phyloP scores from a whole-genome alignment of 2,329 filamentous ascomycete genomes.

The Neoscytalidium dimidiatum region DNA sequence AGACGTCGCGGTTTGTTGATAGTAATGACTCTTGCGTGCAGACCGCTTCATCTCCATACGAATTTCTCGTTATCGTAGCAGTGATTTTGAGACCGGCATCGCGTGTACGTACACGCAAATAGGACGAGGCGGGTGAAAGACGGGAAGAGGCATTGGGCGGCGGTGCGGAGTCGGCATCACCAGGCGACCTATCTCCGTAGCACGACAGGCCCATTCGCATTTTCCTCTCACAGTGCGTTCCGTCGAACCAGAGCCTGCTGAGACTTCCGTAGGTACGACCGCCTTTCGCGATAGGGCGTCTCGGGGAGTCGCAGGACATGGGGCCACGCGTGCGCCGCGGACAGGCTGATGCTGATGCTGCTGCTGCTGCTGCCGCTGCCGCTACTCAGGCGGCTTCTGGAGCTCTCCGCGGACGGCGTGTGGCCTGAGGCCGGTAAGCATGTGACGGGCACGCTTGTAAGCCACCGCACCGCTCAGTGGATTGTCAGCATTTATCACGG shows the following conservation, averaged over 20 bases:
- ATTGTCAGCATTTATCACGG: no score
- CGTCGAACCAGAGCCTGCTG: neutral
- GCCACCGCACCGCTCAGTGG: no score
- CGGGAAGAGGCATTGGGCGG: neutral
- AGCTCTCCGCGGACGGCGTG: neutral
- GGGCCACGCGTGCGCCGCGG: slow-evolving; percentile 5
- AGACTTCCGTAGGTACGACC: neutral
- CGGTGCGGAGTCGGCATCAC: neutral
- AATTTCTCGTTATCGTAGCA: no score
- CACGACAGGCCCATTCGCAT: neutral
- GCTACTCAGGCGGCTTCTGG: no score
- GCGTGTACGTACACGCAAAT: neutral
- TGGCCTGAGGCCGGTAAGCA: neutral
- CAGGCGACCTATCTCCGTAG: neutral
- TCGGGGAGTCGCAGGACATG: neutral
- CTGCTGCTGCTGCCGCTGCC: neutral
- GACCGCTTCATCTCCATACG: no score
- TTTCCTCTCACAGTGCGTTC: neutral
- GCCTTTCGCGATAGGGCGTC: slow-evolving; percentile 6
- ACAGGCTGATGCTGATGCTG: neutral
- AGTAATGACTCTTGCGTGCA: no score
- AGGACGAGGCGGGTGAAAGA: neutral
- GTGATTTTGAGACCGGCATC: no score
- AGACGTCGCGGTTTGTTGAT: no score
- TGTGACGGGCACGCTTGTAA: no score